A percentile compares a stretch with the other conserved stretches of the same genome.
Evolutionary conservation across 306 rosid genomes (phyloP).

Genomic region (Clitoria ternatea): DNA sequence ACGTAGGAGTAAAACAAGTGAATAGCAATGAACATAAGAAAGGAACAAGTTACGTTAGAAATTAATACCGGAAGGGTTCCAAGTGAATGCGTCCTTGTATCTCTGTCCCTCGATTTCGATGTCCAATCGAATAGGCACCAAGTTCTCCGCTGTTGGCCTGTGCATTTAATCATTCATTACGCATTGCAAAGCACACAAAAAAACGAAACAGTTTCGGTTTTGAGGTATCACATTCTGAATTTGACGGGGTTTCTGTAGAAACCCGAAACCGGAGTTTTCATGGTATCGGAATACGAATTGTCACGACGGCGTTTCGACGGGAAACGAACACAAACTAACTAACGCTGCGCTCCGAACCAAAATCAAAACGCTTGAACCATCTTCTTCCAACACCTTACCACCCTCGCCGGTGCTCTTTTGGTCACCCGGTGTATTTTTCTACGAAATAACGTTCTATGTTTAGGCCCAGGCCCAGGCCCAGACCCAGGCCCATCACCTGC

Average conservation of each 20-base stretch:
- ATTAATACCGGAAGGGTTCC: constrained; percentile 93
- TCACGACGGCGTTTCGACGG: not conserved
- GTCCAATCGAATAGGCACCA: constrained; percentile 74
- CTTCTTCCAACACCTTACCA: not conserved
- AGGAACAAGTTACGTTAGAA: not conserved
- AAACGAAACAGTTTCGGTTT: not conserved
- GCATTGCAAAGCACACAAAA: not conserved
- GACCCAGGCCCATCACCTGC: not conserved
- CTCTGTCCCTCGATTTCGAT: constrained; percentile 71
- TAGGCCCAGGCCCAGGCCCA: not conserved
- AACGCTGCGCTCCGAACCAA: not conserved
- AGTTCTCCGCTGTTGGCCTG: constrained; percentile 74
- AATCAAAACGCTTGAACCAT: not conserved
- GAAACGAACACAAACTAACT: not conserved
- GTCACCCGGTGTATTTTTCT: too few relatives aligned
- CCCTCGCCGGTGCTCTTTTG: not conserved
- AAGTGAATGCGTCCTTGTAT: constrained; percentile 83
- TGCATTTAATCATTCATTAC: not conserved
- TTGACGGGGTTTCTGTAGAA: constrained; percentile 60
- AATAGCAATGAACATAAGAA: not conserved
- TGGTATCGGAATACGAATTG: not conserved
- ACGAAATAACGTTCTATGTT: not conserved
- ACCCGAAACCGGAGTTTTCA: constrained; percentile 60
- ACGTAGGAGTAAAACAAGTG: not conserved
- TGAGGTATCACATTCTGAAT: constrained; percentile 67